Evolutionary conservation across 2,329 filamentous ascomycete species (phyloP).

Genomic region (Cladobotryum protrusum): DNA sequence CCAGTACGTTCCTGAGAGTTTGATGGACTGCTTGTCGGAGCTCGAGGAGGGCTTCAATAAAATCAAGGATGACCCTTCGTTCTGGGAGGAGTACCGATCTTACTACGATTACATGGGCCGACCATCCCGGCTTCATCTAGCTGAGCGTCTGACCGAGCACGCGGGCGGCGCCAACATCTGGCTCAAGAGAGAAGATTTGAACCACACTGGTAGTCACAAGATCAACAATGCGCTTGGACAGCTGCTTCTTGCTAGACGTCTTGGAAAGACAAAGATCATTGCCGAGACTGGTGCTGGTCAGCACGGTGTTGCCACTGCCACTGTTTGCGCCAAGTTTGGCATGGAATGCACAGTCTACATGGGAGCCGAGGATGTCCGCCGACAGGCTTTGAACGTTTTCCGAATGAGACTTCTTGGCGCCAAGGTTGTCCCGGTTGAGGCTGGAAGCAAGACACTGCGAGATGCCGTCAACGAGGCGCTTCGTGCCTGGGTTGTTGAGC

Average conservation of each 20-base stretch:
- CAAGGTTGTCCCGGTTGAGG: slow-evolving; percentile 86
- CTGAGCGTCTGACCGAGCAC: slow-evolving; percentile 79
- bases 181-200: slow-evolving; percentile 95
- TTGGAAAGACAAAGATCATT: slow-evolving; percentile 96
- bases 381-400: slow-evolving; percentile 97
- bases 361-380: slow-evolving; percentile 94
- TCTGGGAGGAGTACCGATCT: slow-evolving; percentile 95
- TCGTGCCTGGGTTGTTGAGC: slow-evolving; percentile 86
- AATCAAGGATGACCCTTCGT: slow-evolving; percentile 78
- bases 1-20: slow-evolving; percentile 92
- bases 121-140: slow-evolving; percentile 84
- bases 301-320: slow-evolving; percentile 95
- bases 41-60: slow-evolving; percentile 86
- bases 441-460: slow-evolving; percentile 74
- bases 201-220: slow-evolving; percentile 97
- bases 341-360: slow-evolving; percentile 98
- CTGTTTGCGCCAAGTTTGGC: slow-evolving; percentile 94
- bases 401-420: slow-evolving; percentile 95
- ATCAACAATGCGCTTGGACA: slow-evolving; percentile 98
- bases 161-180: slow-evolving; percentile 94
- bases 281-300: slow-evolving; percentile 96
- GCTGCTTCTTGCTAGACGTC: slow-evolving; percentile 72
- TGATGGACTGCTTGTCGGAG: slow-evolving; percentile 93
- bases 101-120: slow-evolving; percentile 98
- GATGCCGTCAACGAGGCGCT: slow-evolving; percentile 94